Evolutionary conservation across 2,329 filamentous ascomycete genomes (phyloP).

Genomic region (Monilinia aucupariae): DNA sequence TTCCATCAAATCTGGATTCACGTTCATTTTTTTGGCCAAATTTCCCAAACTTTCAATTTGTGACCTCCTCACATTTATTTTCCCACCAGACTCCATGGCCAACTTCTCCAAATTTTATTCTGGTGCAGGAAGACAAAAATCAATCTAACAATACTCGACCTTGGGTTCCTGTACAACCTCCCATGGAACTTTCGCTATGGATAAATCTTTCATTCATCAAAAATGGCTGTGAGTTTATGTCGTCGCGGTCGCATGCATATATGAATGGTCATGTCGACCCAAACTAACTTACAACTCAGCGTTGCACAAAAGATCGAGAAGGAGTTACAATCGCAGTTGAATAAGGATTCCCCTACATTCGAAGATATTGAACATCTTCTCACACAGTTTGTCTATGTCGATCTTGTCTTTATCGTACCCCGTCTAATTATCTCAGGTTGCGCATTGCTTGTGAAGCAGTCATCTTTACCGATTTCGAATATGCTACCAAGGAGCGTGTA

Average conservation of each 20-base stretch:
- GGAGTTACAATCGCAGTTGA: slow-evolving; percentile 44
- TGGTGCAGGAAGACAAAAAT: slow-evolving; percentile 12
- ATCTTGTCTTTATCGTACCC: not conserved
- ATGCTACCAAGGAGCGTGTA: slow-evolving; percentile 56
- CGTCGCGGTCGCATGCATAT: slow-evolving; percentile 5
- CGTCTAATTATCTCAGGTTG: slow-evolving; percentile 25
- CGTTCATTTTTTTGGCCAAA: not conserved
- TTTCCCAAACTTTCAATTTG: slow-evolving; percentile 6
- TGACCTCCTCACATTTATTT: slow-evolving; percentile 15
- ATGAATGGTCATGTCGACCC: not conserved
- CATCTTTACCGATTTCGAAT: slow-evolving; percentile 67
- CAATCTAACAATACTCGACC: slow-evolving; percentile 52
- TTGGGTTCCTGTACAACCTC: slow-evolving; percentile 39
- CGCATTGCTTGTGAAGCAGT: slow-evolving; percentile 60
- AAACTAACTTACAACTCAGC: slow-evolving; percentile 29
- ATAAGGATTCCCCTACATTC: slow-evolving; percentile 42
- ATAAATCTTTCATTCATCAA: slow-evolving; percentile 38
- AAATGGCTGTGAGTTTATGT: slow-evolving; percentile 45
- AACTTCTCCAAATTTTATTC: slow-evolving; percentile 14
- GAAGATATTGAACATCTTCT: slow-evolving; percentile 41
- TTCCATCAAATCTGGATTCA: slow-evolving; percentile 7
- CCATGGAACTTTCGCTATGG: slow-evolving; percentile 18
- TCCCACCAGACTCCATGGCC: slow-evolving; percentile 16
- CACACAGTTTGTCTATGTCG: slow-evolving; percentile 26
- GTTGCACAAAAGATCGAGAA: slow-evolving; percentile 44